Percentiles rank a stretch among this genome's conserved stretches.
Conservation (phyloP, 2,329 filamentous ascomycete genomes). For the Colletotrichum graminicola region DNA sequence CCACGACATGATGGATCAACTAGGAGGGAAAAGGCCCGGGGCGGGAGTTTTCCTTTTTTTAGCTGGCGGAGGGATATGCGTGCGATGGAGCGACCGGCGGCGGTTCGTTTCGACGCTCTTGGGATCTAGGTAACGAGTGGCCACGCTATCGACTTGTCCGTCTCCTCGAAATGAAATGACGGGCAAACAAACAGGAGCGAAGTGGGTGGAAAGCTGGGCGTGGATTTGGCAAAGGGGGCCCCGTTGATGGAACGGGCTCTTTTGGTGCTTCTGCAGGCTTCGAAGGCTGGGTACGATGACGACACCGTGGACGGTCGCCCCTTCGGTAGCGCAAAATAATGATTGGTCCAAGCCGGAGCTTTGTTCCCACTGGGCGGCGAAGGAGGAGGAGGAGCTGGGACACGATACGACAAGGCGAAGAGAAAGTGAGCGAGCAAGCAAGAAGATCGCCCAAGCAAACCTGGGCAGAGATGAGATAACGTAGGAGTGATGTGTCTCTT, state of each 20-base stretch:
- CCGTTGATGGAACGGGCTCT: constrained; percentile 3
- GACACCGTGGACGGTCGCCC: constrained; percentile 29
- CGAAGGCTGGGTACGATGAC: constrained; percentile 37
- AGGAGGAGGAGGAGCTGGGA: no score
- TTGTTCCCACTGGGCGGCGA: constrained; percentile 27
- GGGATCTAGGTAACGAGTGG: constrained; percentile 17
- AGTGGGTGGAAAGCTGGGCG: background rate
- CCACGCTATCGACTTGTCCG: constrained; percentile 12
- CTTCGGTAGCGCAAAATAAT: constrained; percentile 24
- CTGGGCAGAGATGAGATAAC: constrained; percentile 9
- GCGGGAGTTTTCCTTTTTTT: background rate
- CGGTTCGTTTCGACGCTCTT: constrained; percentile 21
- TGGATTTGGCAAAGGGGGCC: constrained; percentile 12
- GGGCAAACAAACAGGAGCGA: constrained; percentile 1
- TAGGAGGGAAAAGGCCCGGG: constrained; percentile 44
- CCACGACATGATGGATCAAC: constrained; percentile 63
- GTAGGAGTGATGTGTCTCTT: constrained; percentile 25
- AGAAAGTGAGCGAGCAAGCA: background rate
- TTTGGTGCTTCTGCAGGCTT: constrained; percentile 36
- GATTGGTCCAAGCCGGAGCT: constrained; percentile 31
- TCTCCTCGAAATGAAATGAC: constrained; percentile 36
- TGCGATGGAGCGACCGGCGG: constrained; percentile 8
- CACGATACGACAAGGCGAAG: constrained; percentile 6
- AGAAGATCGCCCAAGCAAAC: background rate
- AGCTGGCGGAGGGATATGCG: background rate